A percentile compares a stretch with the other conserved stretches of the same genome.
phyloP scores from a whole-genome alignment of 257 asterid species.

The Solanum etuberosum region DNA sequence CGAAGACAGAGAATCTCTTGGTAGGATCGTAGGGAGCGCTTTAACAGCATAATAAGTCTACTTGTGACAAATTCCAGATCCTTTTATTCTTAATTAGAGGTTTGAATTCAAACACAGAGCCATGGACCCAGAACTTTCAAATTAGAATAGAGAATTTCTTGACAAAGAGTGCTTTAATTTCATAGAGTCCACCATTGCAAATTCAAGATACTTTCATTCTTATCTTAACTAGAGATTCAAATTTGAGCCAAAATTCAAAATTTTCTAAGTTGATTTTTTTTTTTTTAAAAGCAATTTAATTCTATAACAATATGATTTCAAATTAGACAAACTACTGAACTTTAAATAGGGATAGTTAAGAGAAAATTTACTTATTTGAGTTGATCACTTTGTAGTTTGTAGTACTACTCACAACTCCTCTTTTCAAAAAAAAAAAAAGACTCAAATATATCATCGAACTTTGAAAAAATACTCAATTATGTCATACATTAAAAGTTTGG shows the following conservation, averaged over 20 bases:
- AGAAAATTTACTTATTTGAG: background rate
- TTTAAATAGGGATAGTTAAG: no score
- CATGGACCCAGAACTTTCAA: background rate
- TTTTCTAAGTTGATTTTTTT: background rate
- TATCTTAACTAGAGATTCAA: background rate
- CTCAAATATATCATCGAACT: no score
- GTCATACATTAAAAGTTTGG: no score
- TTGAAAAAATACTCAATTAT: no score
- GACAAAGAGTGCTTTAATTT: background rate
- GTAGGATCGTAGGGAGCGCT: background rate
- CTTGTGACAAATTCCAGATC: fast-evolving
- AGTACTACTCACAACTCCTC: background rate
- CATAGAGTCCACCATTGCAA: background rate
- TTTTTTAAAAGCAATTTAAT: no score
- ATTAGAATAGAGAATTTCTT: no score
- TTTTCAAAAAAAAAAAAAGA: no score
- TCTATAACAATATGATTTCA: no score
- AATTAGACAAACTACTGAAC: background rate
- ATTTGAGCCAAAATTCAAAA: background rate
- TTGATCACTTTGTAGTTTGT: background rate
- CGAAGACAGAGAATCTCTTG: background rate
- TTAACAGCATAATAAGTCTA: background rate
- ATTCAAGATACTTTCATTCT: background rate
- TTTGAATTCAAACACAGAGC: background rate
- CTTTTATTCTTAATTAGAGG: no score